Base-by-base conservation (phyloP, 352 stramenopile species). In the Elongisporangium anandrum region DNA sequence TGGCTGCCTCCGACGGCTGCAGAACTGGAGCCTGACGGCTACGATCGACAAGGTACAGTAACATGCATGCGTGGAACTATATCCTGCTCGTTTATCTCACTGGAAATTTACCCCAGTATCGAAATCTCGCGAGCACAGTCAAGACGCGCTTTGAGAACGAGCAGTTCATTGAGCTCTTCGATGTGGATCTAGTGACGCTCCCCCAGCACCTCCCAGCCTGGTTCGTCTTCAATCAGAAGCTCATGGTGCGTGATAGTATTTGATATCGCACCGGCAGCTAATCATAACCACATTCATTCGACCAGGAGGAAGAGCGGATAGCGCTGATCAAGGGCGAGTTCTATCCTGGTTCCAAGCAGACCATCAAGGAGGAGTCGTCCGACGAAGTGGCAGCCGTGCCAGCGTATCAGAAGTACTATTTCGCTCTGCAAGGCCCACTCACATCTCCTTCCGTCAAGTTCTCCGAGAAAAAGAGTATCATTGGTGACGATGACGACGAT, bases 141-240 rank as follows among this genome's bases (percentile, higher is more conserved):
- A 95, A 95, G 65, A 94, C 84, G 57, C 75, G 85, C 22, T 95
- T 94, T 47, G 86, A 95, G 61, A 92, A 95, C 59, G 86, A 95
- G 61, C 86, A 95, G 64, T 95, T 95, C 58, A 95, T 95, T 29
- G 86, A 95, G 60, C 72, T 95, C 13, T 95, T 95, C 51, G 86
- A 95, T 51, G 82, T 93, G 34, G 85, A 94, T 58, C 71, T 94
- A 23, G 85, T 93, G 52, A 92, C 81, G 19, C 56, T 94, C 13
- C 86, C 86, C 15, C 77, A 90, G 54, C 79, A 94, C 17, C 56
- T 95, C 12, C 86, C 86, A 6, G 65, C 70, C 19, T 95, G 86
- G 86, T 95, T 94, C 56, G 77, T 88, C 9, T 66, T 86, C 22
- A 90, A 94, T 56, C 85, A 95, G 54, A 63, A 64, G 49, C 71